Conservation (phyloP, 169 alveolate genomes). For the Eimeria acervulina region DNA sequence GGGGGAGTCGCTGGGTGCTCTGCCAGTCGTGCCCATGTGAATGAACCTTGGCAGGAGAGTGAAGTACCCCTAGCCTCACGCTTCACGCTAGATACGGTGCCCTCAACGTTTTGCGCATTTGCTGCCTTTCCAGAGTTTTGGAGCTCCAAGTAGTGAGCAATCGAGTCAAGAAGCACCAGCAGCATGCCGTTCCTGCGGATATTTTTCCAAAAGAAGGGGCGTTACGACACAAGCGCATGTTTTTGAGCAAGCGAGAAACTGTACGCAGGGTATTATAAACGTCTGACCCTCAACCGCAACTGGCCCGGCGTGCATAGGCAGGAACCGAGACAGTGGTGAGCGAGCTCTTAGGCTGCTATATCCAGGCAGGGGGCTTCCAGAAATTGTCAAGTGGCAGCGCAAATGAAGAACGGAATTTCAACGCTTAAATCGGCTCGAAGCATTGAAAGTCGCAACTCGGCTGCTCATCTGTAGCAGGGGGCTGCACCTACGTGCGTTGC, state of each 20-base stretch:
- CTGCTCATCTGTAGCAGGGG: neutral
- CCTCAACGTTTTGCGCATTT: neutral
- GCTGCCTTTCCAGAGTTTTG: neutral
- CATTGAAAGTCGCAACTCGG: neutral
- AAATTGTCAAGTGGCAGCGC: neutral
- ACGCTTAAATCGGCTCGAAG: too few relatives aligned
- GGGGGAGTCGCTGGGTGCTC: neutral
- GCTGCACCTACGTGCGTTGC: neutral
- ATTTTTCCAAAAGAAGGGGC: neutral
- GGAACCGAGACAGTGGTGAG: neutral
- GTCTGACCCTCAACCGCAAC: neutral
- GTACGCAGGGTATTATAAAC: neutral
- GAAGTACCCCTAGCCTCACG: neutral
- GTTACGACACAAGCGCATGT: neutral
- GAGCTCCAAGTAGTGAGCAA: neutral
- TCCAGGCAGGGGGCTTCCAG: neutral
- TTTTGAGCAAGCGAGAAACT: neutral
- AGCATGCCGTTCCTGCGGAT: neutral
- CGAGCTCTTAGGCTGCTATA: neutral
- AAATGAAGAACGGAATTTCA: neutral
- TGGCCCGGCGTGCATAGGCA: neutral
- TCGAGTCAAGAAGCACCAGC: neutral
- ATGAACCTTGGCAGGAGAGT: neutral
- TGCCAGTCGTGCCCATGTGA: neutral
- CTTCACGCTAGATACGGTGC: neutral